phyloP scores from a whole-genome alignment of 1,284 basidiomycete species.

The Mycena sp. region DNA sequence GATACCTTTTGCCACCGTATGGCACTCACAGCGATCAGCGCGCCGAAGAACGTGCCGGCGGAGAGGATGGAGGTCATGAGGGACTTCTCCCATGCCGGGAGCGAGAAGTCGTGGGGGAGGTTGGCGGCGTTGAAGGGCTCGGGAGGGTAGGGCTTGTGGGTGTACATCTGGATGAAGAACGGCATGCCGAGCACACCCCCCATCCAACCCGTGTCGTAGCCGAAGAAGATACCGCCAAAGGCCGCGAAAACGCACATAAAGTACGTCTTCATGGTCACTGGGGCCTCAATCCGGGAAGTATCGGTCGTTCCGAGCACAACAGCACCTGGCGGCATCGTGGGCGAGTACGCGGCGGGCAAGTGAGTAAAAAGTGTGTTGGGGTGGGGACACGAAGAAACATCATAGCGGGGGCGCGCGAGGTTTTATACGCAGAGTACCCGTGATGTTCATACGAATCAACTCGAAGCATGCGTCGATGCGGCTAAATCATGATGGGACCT shows the following conservation, averaged over 20 bases:
- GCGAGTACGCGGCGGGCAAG: conserved; percentile 3
- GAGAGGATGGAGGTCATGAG: conserved; percentile 76
- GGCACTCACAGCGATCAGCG: conserved; percentile 47
- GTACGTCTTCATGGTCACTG: conserved; percentile 18
- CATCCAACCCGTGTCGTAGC: conserved; percentile 83
- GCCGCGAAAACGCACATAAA: conserved; percentile 37
- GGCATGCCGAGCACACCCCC: conserved; percentile 59
- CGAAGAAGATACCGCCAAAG: conserved; percentile 79
- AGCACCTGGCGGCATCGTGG: not conserved
- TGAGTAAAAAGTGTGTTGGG: too few species aligned
- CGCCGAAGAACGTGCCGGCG: conserved; percentile 77
- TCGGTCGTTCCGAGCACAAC: conserved; percentile 7
- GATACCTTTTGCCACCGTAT: not conserved
- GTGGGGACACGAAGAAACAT: conserved; percentile 10
- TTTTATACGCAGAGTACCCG: too few species aligned
- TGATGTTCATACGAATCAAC: too few species aligned
- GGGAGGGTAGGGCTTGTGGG: conserved; percentile 38
- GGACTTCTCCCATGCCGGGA: conserved; percentile 63
- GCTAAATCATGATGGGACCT: too few species aligned
- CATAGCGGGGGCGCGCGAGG: not conserved
- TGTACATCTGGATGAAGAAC: conserved; percentile 54
- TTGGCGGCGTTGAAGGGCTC: conserved; percentile 50
- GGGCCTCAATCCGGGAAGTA: conserved; percentile 14
- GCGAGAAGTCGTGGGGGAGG: conserved; percentile 72
- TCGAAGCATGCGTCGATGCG: too few species aligned